Evolutionary conservation across 2,329 filamentous ascomycete genomes (phyloP).

Genomic region (Nemania sp.): DNA sequence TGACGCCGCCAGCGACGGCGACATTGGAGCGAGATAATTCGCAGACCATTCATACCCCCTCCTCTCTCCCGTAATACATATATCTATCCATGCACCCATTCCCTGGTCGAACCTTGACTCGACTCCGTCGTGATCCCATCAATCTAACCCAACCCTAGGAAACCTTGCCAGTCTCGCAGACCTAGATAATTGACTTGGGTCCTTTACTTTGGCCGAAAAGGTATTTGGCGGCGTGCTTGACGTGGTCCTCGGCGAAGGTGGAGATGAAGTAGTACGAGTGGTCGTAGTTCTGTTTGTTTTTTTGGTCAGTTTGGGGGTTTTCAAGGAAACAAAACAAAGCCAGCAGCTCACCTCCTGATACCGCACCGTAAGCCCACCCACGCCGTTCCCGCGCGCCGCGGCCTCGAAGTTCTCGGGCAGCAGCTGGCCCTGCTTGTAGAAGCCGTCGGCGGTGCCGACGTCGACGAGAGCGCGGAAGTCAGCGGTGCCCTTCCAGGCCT

Average conservation of each 20-base stretch:
- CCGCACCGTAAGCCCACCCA: slow-evolving; percentile 74
- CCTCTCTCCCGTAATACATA: no score
- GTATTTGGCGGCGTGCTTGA: slow-evolving; percentile 89
- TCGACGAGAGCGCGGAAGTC: slow-evolving; percentile 83
- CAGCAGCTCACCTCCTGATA: slow-evolving; percentile 70
- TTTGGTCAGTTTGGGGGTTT: neutral
- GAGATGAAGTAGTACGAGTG: slow-evolving; percentile 98
- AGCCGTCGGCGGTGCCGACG: slow-evolving; percentile 92
- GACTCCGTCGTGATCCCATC: neutral
- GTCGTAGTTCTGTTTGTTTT: slow-evolving; percentile 72
- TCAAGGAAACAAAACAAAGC: neutral
- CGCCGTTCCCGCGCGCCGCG: slow-evolving; percentile 76
- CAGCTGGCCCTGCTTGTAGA: slow-evolving; percentile 92
- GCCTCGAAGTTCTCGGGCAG: slow-evolving; percentile 90
- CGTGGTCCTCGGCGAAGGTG: slow-evolving; percentile 85
- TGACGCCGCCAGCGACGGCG: neutral
- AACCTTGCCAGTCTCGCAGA: neutral
- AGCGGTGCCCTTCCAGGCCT: slow-evolving; percentile 59
- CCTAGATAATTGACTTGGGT: no score
- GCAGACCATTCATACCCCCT: no score
- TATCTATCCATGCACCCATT: no score
- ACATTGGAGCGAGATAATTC: neutral
- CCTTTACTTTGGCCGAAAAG: no score
- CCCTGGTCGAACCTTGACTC: no score
- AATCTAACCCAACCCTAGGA: neutral